Evolutionary conservation across 306 rosid genomes (phyloP), one percentile per base, ranked within the genome.

Genomic region (Fragaria vesca): DNA sequence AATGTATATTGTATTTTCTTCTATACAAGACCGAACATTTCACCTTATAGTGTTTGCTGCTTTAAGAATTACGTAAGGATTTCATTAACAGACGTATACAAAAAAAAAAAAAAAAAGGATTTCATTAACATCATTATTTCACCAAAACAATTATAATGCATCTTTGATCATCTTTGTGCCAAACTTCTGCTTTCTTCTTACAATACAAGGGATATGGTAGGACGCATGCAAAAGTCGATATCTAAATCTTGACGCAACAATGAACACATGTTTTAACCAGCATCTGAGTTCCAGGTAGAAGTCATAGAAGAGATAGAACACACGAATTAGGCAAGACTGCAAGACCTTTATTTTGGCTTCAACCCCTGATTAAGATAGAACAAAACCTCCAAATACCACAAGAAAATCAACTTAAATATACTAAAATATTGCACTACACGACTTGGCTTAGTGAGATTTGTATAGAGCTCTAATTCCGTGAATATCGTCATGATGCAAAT

Each of bases 401-500:
- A 62, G 68, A 5, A 28, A 62, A 28, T 12, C 13, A 62, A 26
- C 18, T 11, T 12, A 62, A 13, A 62, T 15, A 12, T 30, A 62
- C 8, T 28, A 62, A 28, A 28, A 15, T 13, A 6, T 38, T 6
- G 45, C 68, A 60, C 65, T 8, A 10, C 24, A 10, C 16, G 2
- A 58, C 34, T 12, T 28, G 3, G 10, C 34, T 2, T 4, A 28
- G 0, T 62, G 6, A 63, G 63, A 18, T 4, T 50, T n/a, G 54
- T 82, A 82, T 2, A 82, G 36, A 60, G 70, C 77, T 10, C 28
- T 30, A 18, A 82, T 82, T 24, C 82, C 85, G n/a, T 48, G 36
- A 38, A 73, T 12, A 43, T 82, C 85, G 57, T 82, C 82, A 4
- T 50, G 51, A 8, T 66, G 20, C 79, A 76, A 76, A 50, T 8